Evolutionary conservation across 208 protist genomes (phyloP).

Genomic region (Leishmania braziliensis): DNA sequence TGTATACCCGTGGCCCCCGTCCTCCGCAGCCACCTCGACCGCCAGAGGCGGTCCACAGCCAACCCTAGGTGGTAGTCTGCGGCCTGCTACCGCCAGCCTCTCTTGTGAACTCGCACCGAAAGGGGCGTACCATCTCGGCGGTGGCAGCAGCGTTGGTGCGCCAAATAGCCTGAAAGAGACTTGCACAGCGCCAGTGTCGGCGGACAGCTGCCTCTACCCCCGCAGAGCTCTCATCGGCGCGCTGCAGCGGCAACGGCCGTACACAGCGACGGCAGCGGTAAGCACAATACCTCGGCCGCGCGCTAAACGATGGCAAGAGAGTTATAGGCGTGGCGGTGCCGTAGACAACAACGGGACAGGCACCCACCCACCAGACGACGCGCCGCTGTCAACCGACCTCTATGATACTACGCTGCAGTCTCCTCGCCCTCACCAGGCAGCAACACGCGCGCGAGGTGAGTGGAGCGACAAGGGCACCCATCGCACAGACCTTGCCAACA

Average conservation of each 20-base stretch:
- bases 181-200: neutral
- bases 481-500: neutral
- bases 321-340: too few relatives aligned
- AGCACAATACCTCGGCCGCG: neutral
- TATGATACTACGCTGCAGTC: neutral
- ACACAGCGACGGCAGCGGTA: constrained; percentile 1
- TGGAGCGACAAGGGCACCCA: neutral
- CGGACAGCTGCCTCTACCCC: neutral
- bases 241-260: neutral
- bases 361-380: neutral
- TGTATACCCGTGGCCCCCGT: neutral
- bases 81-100: neutral
- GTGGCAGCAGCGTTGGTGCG: neutral
- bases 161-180: neutral
- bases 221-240: neutral
- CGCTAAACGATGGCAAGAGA: neutral
- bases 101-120: neutral
- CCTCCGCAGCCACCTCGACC: neutral
- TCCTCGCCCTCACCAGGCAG: neutral
- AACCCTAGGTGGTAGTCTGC: neutral
- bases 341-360: neutral
- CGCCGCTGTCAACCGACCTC: neutral
- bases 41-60: neutral
- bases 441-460: neutral
- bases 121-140: neutral